Base-by-base conservation (phyloP, 2,329 filamentous ascomycete genomes). In the Hypoxylon sp. region DNA sequence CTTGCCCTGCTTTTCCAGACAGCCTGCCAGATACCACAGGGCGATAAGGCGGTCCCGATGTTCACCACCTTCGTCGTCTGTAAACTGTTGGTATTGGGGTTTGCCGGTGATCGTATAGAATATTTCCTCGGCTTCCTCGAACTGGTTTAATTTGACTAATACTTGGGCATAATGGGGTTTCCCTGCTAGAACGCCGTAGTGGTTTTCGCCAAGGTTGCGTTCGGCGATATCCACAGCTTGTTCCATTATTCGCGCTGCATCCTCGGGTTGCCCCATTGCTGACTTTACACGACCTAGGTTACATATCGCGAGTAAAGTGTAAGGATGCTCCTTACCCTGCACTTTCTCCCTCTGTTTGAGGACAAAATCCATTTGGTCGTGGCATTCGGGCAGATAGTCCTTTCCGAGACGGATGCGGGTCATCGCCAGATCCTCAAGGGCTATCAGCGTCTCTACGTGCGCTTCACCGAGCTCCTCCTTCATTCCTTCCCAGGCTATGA, bases 21-120 rank as follows among this genome's bases (percentile, higher is more conserved):
- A 71, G 17, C 39, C 43, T 11, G 61, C 37, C 7, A 65, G 44
- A 10, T 48, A 48, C 59, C 62, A 70, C 19, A 70, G 41, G 11
- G 53, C 47, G 4, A 51, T 41, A 46, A 70, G 47, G 8, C 65
- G 67, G 24, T 66, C 70, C 10, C 61, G 60, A 34, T 70, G 68
- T 44, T 71, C 68, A 6, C 67, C 68, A 24, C 66, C 63, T 13
- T 62, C 47, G 43, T 52, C 43, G 3, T 52, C 39, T 1, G 54
- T 41, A 22, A 59, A 59, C 32, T 24, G 19, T 4, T 26, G 30
- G 49, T 70, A 69, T 53, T 59, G 51, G 7, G 34, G 39, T 48
- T 59, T 65, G 19, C 64, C 55, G 7, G 53, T 44, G 11, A 63
- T 55, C 7, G 26, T 15, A 1, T 20, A 8, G 13, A 71, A 59